Evolutionary conservation across 1,284 basidiomycete genomes (phyloP), one percentile per base, ranked within the genome.

Genomic region (Ustilago tritici): DNA sequence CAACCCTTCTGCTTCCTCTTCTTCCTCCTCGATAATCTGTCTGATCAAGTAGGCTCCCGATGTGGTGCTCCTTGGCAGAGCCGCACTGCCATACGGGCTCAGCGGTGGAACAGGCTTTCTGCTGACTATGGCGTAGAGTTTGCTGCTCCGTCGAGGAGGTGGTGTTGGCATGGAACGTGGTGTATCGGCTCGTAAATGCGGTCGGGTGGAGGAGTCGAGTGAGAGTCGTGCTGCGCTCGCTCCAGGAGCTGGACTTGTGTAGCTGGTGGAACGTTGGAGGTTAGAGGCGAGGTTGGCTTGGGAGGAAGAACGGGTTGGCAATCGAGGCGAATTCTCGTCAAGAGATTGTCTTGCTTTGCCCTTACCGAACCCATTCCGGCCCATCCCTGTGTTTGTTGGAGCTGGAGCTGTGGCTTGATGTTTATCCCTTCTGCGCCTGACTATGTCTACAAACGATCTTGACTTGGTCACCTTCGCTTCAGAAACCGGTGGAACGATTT

Each of bases 81-180:
- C 11, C 15, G 53, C 34, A 31, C 32, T 35, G 31, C 19, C 43
- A 19, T 47, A 50, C 9, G 40, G 40, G 19, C 23, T 46, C n/a
- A 46, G n/a, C 4, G 23, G 38, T 4, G 54, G 53, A 34, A 58
- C 28, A n/a, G 56, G 43, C 32, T 59, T 57, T 6, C 58, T 36
- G 3, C 19, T 8, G 32, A 56, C 28, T 19, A 65, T 23, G 4
- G 66, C 66, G 52, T 69, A 74, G 0, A 52, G 3, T 28, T 69
- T 74, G 53, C 62, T 65, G 49, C 71, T 74, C 10, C 56, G 47
- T 0, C 71, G 58, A 1, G 71, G 62, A 1, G 71, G 71, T 4
- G 65, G 64, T 14, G 23, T 9, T 1, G 70, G 70, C 0, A 46
- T 36, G 2, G 28, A 6, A 14, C 38, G 10, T 17, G 52, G 40